Evolutionary conservation across 768 basidiomycete species (phyloP).

Genomic region (Mycena olivaceomarginata): DNA sequence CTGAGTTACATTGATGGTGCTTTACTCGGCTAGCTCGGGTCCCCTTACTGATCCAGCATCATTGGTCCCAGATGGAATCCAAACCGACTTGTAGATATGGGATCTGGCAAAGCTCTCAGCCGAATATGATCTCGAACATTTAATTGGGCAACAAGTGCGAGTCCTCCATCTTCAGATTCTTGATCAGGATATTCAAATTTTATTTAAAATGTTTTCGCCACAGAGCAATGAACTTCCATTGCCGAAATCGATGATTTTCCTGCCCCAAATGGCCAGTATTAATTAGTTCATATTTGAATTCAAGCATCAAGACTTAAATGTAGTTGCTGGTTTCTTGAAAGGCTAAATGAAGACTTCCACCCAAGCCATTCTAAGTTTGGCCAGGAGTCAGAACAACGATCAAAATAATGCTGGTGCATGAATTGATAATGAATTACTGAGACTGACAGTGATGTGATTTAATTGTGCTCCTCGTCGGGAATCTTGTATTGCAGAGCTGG

Average conservation of each 20-base stretch:
- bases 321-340: not conserved
- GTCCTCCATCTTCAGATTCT: not conserved
- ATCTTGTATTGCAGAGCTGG: too few species aligned
- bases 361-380: not conserved
- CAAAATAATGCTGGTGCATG: too few species aligned
- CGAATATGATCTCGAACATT: not conserved
- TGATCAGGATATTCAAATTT: not conserved
- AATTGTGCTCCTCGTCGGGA: too few species aligned
- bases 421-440: too few species aligned
- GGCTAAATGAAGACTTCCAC: not conserved
- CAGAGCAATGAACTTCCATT: not conserved
- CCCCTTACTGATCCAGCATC: not conserved
- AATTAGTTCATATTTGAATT: not conserved
- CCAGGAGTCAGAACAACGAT: too few species aligned
- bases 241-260: not conserved
- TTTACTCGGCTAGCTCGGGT: not conserved
- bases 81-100: not conserved
- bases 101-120: not conserved
- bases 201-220: not conserved
- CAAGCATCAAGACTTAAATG: not conserved
- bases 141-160: not conserved
- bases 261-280: not conserved
- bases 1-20: not conserved
- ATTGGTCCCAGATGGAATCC: constrained; percentile 3
- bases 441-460: too few species aligned